Evolutionary conservation across 169 alveolate species (phyloP).

Genomic region (Hammondia hammondi): DNA sequence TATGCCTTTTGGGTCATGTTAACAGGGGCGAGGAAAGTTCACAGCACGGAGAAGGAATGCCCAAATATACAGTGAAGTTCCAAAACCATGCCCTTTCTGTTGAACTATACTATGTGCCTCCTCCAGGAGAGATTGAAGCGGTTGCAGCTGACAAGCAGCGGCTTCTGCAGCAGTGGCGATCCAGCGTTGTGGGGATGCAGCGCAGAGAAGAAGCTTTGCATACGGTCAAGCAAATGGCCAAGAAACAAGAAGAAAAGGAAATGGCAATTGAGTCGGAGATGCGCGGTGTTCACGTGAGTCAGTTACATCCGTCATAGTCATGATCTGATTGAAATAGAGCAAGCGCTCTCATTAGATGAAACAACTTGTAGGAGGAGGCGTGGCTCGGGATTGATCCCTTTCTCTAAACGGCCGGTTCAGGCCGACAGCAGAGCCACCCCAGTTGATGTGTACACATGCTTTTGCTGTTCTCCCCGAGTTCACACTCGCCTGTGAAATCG

Average conservation of each 20-base stretch:
- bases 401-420: too few relatives aligned
- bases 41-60: too few relatives aligned
- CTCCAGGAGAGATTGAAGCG: slow-evolving; percentile 29
- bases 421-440: too few relatives aligned
- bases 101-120: not conserved
- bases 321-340: too few relatives aligned
- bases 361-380: too few relatives aligned
- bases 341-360: too few relatives aligned
- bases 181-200: slow-evolving; percentile 33
- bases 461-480: not conserved
- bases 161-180: slow-evolving; percentile 40
- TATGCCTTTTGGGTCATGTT: too few relatives aligned
- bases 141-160: slow-evolving; percentile 18
- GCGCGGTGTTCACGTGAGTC: slow-evolving; percentile 23
- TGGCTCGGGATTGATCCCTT: too few relatives aligned
- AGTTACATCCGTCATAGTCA: not conserved
- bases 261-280: not conserved
- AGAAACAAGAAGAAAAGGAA: slow-evolving; percentile 33
- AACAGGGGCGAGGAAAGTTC: too few relatives aligned
- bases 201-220: slow-evolving; percentile 48
- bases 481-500: too few relatives aligned
- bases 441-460: not conserved
- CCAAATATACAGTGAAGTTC: not conserved
- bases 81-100: not conserved
- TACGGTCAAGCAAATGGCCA: not conserved